These are phyloP conservation scores for Elongisporangium senticosum DNA, from an alignment of 352 stramenopile genomes.

Conservation along the genomic window DNA sequence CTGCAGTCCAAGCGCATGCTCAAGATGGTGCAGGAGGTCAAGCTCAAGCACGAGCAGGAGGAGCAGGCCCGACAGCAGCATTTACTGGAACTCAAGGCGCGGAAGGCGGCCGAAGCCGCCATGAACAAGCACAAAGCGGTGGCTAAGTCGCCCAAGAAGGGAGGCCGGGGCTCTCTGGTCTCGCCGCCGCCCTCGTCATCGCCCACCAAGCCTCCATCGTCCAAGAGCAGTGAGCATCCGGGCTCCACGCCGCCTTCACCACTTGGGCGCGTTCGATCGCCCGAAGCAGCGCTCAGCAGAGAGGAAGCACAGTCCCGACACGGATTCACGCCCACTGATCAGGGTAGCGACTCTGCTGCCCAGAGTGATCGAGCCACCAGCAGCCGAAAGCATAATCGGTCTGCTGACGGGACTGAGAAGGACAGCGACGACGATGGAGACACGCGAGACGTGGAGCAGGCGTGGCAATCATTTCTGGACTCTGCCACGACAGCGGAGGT, in stretches of 20 bases:
- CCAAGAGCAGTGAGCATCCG: background rate
- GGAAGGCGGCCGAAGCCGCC: constrained; percentile 15
- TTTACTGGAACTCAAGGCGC: constrained; percentile 16
- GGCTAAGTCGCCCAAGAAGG: constrained; percentile 13
- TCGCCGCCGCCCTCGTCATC: background rate
- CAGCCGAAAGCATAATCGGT: background rate
- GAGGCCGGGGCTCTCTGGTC: constrained; percentile 2
- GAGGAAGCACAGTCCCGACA: constrained; percentile 1
- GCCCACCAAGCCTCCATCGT: constrained; percentile 1
- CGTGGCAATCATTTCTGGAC: constrained; percentile 60
- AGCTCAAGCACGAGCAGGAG: constrained; percentile 36
- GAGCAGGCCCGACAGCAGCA: constrained; percentile 22
- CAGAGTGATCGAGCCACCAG: background rate
- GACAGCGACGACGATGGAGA: constrained; percentile 38
- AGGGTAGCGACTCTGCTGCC: background rate
- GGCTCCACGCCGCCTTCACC: background rate
- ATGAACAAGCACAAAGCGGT: constrained; percentile 8
- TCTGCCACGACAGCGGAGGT: constrained; percentile 15
- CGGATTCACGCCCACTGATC: background rate
- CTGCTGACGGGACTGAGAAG: background rate
- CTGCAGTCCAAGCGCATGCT: constrained; percentile 36
- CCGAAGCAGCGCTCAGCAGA: background rate
- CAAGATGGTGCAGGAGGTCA: constrained; percentile 37
- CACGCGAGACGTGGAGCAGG: constrained; percentile 49
- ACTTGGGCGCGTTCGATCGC: background rate